Conservation (phyloP, 352 stramenopile genomes). For the Globisporangium yorkense region DNA sequence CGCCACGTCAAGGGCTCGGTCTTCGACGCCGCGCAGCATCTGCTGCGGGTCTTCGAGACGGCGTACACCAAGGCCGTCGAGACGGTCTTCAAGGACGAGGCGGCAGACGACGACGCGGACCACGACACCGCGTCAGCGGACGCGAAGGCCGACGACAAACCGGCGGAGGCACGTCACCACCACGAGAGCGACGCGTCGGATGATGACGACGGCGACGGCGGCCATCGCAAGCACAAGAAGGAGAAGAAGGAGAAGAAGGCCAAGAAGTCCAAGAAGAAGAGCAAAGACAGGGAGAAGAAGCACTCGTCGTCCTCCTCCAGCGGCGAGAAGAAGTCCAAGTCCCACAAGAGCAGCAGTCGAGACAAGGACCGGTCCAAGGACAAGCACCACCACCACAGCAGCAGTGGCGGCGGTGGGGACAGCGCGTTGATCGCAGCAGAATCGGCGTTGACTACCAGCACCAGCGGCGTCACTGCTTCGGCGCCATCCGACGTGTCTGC, state of each 20-base stretch:
- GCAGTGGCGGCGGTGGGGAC: background rate
- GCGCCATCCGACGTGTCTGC: background rate
- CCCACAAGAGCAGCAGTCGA: conserved; percentile 23
- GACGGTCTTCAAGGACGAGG: conserved; percentile 31
- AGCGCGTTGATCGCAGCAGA: background rate
- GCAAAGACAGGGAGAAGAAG: conserved; percentile 31
- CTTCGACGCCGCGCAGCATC: conserved; percentile 70
- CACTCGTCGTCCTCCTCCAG: conserved; percentile 17
- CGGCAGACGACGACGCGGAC: conserved; percentile 1
- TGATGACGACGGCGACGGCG: conserved; percentile 5
- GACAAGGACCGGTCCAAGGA: conserved; percentile 18
- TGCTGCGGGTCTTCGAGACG: conserved; percentile 79
- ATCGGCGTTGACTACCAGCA: background rate
- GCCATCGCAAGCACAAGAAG: conserved; percentile 36
- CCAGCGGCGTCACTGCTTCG: background rate
- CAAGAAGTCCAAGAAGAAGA: conserved; percentile 72
- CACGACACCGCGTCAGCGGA: conserved; percentile 3
- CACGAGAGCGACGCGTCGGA: conserved; percentile 2
- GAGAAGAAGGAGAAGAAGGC: conserved; percentile 69
- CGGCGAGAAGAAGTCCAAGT: conserved; percentile 37
- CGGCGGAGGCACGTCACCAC: background rate
- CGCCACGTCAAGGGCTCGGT: conserved; percentile 73
- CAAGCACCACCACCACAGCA: conserved; percentile 10
- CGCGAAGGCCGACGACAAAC: too few relatives aligned
- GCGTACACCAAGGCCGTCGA: conserved; percentile 73